These are phyloP conservation scores for Colletotrichum tropicale DNA, from an alignment of 2,329 filamentous ascomycete species.

Conservation along the genomic window DNA sequence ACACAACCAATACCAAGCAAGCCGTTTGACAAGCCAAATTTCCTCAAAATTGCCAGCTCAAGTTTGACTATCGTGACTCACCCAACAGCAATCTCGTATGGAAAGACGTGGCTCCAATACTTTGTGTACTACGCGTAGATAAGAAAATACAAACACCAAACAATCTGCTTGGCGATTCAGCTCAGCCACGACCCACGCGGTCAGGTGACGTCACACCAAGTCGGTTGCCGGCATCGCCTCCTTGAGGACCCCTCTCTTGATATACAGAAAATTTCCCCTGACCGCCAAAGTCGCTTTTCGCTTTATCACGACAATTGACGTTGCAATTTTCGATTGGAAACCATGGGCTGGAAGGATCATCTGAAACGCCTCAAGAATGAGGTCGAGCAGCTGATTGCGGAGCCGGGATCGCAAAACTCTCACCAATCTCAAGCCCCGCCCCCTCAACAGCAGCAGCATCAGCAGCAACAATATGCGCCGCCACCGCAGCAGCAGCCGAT, in stretches of 20 bases:
- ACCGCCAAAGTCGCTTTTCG: background rate
- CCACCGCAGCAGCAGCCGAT: background rate
- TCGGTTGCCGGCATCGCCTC: background rate
- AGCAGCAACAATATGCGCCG: slow-evolving; percentile 24
- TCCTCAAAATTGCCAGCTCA: background rate
- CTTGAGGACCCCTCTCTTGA: background rate
- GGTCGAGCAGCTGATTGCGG: slow-evolving; percentile 36
- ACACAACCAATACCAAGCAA: background rate
- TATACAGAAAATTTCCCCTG: background rate
- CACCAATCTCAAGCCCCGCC: slow-evolving; percentile 25
- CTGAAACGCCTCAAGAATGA: slow-evolving; percentile 43
- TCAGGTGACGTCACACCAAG: background rate
- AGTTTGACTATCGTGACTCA: background rate
- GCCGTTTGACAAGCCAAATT: background rate
- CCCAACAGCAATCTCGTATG: background rate
- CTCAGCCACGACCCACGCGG: slow-evolving; percentile 1
- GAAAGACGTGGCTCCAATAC: background rate
- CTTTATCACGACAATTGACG: background rate
- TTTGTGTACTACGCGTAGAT: background rate
- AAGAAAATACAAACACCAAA: background rate
- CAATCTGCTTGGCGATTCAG: background rate
- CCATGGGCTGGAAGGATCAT: slow-evolving; percentile 36
- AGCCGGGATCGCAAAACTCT: slow-evolving; percentile 25
- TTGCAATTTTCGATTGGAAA: background rate
- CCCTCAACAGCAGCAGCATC: slow-evolving; percentile 16